These are phyloP conservation scores for Mycena albidolilacea DNA, from an alignment of 768 basidiomycete species.

Conservation along the genomic window DNA sequence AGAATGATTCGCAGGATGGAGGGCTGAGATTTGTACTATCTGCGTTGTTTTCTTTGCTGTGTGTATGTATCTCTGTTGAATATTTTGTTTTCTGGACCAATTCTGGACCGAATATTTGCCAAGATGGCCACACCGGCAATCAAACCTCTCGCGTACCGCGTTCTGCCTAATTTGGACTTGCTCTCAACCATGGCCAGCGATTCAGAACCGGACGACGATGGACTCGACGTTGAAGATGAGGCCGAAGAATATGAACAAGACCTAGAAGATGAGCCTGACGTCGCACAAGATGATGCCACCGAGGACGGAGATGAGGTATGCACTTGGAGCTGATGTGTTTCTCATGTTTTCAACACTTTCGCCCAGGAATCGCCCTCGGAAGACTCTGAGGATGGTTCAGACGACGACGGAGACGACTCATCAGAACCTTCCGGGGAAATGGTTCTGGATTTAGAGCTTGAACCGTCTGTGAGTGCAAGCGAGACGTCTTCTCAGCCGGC, in stretches of 20 bases:
- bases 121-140: not conserved
- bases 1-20: constrained; percentile 84
- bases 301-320: constrained; percentile 79
- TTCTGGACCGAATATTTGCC: not conserved
- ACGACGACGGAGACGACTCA: constrained; percentile 63
- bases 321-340: constrained; percentile 11
- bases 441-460: constrained; percentile 45
- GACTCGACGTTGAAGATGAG: constrained; percentile 68
- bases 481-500: constrained; percentile 43
- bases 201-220: constrained; percentile 75
- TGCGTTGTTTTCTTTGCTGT: constrained; percentile 19
- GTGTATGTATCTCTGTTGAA: constrained; percentile 15
- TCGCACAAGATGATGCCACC: constrained; percentile 69
- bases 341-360: constrained; percentile 16
- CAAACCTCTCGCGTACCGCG: not conserved
- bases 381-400: constrained; percentile 69
- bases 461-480: constrained; percentile 42
- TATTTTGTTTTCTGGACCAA: constrained; percentile 4
- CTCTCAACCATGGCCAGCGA: constrained; percentile 65
- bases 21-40: constrained; percentile 40
- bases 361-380: constrained; percentile 71
- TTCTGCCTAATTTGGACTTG: constrained; percentile 1
- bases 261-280: constrained; percentile 58
- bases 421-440: constrained; percentile 56
- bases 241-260: constrained; percentile 73